These are phyloP conservation scores for Phaeosphaeriaceae sp. DNA, from an alignment of 2,329 filamentous ascomycete genomes.

Conservation along the genomic window DNA sequence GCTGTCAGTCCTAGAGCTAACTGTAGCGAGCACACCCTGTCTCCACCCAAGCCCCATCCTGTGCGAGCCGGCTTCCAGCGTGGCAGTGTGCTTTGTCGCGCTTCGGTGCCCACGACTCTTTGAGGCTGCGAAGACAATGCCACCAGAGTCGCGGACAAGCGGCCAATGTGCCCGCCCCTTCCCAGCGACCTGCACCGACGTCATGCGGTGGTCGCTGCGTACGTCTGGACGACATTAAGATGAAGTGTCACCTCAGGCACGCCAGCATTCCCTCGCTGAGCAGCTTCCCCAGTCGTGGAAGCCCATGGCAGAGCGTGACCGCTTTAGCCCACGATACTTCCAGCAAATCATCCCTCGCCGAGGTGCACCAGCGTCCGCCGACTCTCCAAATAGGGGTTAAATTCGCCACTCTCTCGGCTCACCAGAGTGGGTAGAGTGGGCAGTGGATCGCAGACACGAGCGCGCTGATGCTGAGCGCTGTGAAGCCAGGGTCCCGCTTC, in stretches of 20 bases:
- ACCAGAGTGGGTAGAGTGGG: not conserved
- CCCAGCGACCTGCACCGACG: not conserved
- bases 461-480: not conserved
- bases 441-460: constrained; percentile 1
- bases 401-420: constrained; percentile 8
- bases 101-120: not conserved
- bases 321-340: constrained; percentile 10
- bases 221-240: constrained; percentile 10
- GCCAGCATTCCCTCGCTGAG: constrained; percentile 2
- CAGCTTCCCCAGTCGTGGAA: not conserved
- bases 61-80: not conserved
- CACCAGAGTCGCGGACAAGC: not conserved
- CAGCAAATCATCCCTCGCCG: constrained; percentile 7
- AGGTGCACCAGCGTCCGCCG: constrained; percentile 1
- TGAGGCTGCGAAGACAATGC: not conserved
- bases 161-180: not conserved
- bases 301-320: constrained; percentile 7
- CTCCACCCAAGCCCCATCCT: constrained; percentile 3
- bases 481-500: not conserved
- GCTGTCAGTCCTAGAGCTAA: constrained; percentile 14
- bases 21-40: constrained; percentile 4
- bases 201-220: constrained; percentile 6
- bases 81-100: not conserved
- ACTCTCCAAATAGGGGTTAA: constrained; percentile 13
- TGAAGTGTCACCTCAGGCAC: constrained; percentile 12